Base-by-base conservation (phyloP, 2,329 filamentous ascomycete genomes). In the Botrytis pseudocinerea region DNA sequence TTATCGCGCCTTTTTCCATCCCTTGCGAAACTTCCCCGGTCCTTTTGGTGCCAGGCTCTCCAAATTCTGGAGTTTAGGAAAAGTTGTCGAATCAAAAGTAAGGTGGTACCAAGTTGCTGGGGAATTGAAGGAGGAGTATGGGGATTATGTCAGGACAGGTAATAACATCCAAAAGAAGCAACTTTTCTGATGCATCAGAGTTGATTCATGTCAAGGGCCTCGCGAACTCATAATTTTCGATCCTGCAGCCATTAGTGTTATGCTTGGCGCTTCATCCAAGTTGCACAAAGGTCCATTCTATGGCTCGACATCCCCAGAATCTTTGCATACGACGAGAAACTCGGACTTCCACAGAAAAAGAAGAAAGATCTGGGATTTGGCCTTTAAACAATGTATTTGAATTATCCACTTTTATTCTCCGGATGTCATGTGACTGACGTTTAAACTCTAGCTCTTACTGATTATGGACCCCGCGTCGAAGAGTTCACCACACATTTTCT, bases 1-100 rank as follows among this genome's bases (percentile, higher is more conserved):
- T 69, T 88, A 90, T 76, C 78, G 89, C 9, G 85, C 86, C 0
- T 84, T 89, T 82, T 84, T 78, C 79, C 79, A 68, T 78, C 80
- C 63, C 48, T 77, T 82, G 70, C 78, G 70, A 22, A 70, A 66
- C 22, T 81, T 80, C 28, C 77, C 79, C 7, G 79, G 79, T 10
- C 79, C 80, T 1, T 73, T 76, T 5, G 54, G 70, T n/a, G 75
- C 76, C 10, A 75, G 74, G 32, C 60, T 80, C 2, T 73, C 75
- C 4, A 79, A 78, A n/a, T 72, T 80, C 14, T 76, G 71, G 73
- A 76, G 76, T 60, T 46, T 76, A 0, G 61, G 68, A 2, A 62
- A 75, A 42, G 48, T 77, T n/a, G n/a, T 46, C 6, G 40, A 57
- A 6, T 59, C 66, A 25, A 72, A 65, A 28, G 28, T 65, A 18